phyloP scores from a whole-genome alignment of 2,329 filamentous ascomycete genomes.

The Colletotrichum sp. region DNA sequence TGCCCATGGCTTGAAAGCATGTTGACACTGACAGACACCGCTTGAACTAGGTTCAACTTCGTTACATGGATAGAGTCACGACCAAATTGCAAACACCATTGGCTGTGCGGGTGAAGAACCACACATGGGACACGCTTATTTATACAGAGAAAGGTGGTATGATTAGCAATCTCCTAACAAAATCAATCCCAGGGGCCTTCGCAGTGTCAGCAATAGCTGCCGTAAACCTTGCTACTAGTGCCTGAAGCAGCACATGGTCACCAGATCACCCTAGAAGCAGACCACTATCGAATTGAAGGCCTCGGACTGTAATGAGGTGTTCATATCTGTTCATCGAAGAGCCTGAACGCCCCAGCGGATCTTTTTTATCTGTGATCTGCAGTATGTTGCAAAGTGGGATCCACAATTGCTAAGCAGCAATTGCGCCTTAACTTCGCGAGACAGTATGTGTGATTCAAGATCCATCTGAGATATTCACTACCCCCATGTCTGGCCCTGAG shows the following conservation, averaged over 20 bases:
- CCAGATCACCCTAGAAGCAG: too few species aligned
- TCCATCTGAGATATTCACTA: not conserved
- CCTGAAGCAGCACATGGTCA: not conserved
- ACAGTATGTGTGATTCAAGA: too few species aligned
- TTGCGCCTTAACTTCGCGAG: too few species aligned
- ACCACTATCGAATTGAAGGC: too few species aligned
- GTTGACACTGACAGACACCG: accelerated
- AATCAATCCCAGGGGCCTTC: not conserved
- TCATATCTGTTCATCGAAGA: accelerated
- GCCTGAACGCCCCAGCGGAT: too few species aligned
- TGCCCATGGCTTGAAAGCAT: not conserved
- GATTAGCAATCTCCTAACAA: not conserved
- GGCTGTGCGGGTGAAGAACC: not conserved
- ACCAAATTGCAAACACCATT: not conserved
- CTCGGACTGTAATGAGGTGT: accelerated
- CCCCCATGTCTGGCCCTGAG: accelerated
- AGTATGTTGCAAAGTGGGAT: too few species aligned
- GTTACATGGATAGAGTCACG: accelerated
- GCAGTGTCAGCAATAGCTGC: not conserved
- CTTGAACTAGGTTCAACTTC: not conserved
- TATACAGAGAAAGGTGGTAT: accelerated
- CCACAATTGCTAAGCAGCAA: too few species aligned
- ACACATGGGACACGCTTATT: not conserved
- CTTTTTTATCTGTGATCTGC: accelerated
- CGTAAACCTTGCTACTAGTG: not conserved